phyloP scores from a whole-genome alignment of 1,284 basidiomycete genomes.

The Ganoderma meredithae region DNA sequence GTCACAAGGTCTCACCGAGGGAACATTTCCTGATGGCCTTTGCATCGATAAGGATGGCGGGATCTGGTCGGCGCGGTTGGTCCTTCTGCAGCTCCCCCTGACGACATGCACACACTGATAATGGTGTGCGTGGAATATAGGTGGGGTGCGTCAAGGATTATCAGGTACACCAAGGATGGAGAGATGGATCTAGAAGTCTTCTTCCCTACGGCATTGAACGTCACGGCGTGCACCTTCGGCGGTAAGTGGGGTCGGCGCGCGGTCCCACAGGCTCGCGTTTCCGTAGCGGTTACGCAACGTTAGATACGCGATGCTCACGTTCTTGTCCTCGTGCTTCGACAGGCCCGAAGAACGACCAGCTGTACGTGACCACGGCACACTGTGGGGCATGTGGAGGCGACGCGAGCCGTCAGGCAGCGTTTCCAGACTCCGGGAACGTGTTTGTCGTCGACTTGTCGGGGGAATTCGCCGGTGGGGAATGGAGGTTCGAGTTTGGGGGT shows the following conservation, averaged over 20 bases:
- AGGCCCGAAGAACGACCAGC: constrained; percentile 68
- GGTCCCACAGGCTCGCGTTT: not conserved
- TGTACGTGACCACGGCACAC: constrained; percentile 74
- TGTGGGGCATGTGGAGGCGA: constrained; percentile 64
- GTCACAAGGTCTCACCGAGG: constrained; percentile 55
- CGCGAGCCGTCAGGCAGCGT: constrained; percentile 54
- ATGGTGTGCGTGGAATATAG: constrained; percentile 42
- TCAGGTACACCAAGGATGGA: constrained; percentile 61
- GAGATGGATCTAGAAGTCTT: constrained; percentile 59
- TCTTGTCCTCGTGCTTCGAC: constrained; percentile 2
- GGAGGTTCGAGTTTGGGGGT: constrained; percentile 47
- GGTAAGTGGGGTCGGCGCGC: constrained; percentile 47
- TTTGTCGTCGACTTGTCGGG: constrained; percentile 69
- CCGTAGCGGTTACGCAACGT: not conserved
- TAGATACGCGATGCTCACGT: not conserved
- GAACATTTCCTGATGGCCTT: constrained; percentile 67
- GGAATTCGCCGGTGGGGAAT: constrained; percentile 52
- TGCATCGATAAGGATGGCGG: constrained; percentile 71
- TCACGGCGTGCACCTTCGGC: constrained; percentile 76
- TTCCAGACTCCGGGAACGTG: constrained; percentile 69
- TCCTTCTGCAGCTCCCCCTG: constrained; percentile 23
- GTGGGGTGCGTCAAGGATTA: constrained; percentile 68
- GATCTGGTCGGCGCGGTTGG: constrained; percentile 72
- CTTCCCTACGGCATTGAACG: constrained; percentile 65
- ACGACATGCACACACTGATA: constrained; percentile 22